Base-by-base conservation (phyloP, 192 early-diverging fungal genomes). In the Coemansia sp. region DNA sequence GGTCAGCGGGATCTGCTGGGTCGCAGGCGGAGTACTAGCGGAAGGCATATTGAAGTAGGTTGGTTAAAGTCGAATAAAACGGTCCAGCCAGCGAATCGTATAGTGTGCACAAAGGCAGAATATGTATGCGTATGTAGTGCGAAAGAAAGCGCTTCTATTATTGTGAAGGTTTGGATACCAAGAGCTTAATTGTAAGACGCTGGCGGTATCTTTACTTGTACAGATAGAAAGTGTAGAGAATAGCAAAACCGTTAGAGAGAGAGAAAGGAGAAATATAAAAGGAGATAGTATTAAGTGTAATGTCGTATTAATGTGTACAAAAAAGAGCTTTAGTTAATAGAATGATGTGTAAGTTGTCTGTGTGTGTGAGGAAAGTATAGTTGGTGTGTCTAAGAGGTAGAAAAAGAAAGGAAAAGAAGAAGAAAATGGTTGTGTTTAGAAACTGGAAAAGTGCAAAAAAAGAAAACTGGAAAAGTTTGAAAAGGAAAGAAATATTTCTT, bases 1-100 rank as follows among this genome's bases (percentile, higher is more conserved):
- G 12, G 91, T 91, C 59, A 95, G 73, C 21, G 93, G 87, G 51
- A 89, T 89, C 57, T 82, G 77, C 66, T 65, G 70, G 19, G 66
- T 67, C 34, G 44, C 53, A 9, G 40, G 53, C 55, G 56, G 14
- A 17, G 18, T 41, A 37, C 65, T 75, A 18, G 75, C 61, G 14
- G 68, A 61, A 24, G 79, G 65, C 66, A 67, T 67, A 23, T 42
- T 27, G 15, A 38, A 40, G 22, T 18, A 54, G 18, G 23, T n/a
- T 2, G 33, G 23, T 42, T 42, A 19, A 19, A 1, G 46, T 48
- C 15, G 49, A n/a, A 9, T 30, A 30, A 30, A 5, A 30, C 27
- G 27, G 27, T 30, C 27, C 27, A 30, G 27, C 27, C 27, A 30
- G 27, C 27, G 27, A 30, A 7, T 30, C 4, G 27, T 5, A 30